A percentile compares a stretch with the other conserved stretches of the same genome.
Evolutionary conservation across 768 basidiomycete species (phyloP).

Genomic region (Russula earlei): DNA sequence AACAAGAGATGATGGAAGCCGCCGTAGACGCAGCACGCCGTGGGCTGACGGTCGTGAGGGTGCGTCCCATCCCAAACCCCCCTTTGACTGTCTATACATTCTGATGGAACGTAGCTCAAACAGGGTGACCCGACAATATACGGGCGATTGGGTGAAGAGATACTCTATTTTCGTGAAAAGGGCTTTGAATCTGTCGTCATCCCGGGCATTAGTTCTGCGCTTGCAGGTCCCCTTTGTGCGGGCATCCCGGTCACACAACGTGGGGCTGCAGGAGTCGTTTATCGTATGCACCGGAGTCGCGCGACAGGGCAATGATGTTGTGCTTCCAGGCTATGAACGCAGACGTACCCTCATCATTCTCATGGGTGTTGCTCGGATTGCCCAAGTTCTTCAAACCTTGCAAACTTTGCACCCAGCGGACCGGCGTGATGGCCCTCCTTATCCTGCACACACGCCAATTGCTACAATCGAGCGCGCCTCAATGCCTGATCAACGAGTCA

Average conservation of each 20-base stretch:
- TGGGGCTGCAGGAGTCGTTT: constrained; percentile 84
- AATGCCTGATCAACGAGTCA: constrained; percentile 82
- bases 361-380: constrained; percentile 90
- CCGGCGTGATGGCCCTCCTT: constrained; percentile 43
- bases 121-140: constrained; percentile 97
- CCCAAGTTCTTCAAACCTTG: constrained; percentile 60
- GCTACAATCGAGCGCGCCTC: constrained; percentile 94
- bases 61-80: constrained; percentile 32
- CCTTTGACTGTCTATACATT: not conserved
- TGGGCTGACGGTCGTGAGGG: constrained; percentile 82
- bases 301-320: constrained; percentile 68
- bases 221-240: constrained; percentile 84
- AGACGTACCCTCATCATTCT: constrained; percentile 73
- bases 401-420: constrained; percentile 16
- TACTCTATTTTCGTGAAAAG: constrained; percentile 80
- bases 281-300: constrained; percentile 93
- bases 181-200: constrained; percentile 80
- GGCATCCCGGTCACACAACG: constrained; percentile 93
- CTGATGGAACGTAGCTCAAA: constrained; percentile 52
- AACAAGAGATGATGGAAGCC: constrained; percentile 88
- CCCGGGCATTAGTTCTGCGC: constrained; percentile 82
- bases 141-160: constrained; percentile 90
- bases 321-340: constrained; percentile 82
- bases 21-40: constrained; percentile 73
- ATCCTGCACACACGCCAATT: constrained; percentile 73